These are phyloP conservation scores for Penicillium psychrosexuale DNA, from an alignment of 2,329 filamentous ascomycete genomes.

Conservation along the genomic window DNA sequence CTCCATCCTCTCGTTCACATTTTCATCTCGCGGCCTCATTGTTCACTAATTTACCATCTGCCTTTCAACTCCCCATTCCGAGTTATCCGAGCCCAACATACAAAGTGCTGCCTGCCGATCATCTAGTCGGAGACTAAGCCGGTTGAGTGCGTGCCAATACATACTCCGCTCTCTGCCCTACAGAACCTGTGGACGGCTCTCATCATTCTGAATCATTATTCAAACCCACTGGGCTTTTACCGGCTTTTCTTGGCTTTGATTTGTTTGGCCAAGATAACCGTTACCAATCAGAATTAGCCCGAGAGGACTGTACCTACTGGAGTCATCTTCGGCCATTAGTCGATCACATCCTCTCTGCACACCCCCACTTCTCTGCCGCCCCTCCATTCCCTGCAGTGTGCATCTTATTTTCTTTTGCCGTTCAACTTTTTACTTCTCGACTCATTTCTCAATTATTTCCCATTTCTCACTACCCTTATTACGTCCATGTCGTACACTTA, in stretches of 20 bases:
- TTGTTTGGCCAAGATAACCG: background rate
- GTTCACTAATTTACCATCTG: background rate
- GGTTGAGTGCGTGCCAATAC: slow-evolving; percentile 1
- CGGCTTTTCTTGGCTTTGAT: slow-evolving; percentile 1
- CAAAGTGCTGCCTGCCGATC: slow-evolving; percentile 9
- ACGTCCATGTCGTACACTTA: slow-evolving; percentile 37
- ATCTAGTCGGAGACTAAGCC: slow-evolving; percentile 5
- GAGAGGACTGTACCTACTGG: slow-evolving; percentile 1
- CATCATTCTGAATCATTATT: slow-evolving; percentile 11
- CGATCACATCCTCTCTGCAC: slow-evolving; percentile 16
- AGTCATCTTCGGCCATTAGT: slow-evolving; percentile 16
- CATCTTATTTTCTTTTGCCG: slow-evolving; percentile 5
- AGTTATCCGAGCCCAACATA: background rate
- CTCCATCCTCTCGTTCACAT: background rate
- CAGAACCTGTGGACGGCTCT: background rate
- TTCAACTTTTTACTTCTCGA: background rate
- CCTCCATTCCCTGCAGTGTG: slow-evolving; percentile 19
- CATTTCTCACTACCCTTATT: slow-evolving; percentile 12
- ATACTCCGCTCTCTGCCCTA: slow-evolving; percentile 9
- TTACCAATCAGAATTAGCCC: slow-evolving; percentile 17
- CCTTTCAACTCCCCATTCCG: background rate
- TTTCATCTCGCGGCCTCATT: background rate
- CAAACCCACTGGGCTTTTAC: background rate
- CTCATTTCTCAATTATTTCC: slow-evolving; percentile 8
- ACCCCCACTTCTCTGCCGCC: slow-evolving; percentile 23